These are phyloP conservation scores for Jimgerdemannia lactiflua DNA, from an alignment of 192 early-diverging fungal genomes.

Conservation along the genomic window DNA sequence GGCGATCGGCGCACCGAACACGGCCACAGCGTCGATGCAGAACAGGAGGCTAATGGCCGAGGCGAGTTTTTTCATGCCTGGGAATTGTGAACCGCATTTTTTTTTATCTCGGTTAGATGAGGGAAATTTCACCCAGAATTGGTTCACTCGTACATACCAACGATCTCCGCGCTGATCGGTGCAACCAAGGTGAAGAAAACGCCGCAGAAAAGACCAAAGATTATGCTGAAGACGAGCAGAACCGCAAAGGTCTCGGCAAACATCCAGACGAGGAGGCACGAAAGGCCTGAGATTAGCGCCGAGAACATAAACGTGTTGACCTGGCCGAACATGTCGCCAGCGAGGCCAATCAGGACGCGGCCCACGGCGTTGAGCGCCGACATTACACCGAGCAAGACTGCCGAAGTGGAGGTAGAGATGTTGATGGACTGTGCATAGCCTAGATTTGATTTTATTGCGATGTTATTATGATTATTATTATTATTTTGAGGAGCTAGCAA, in stretches of 20 bases:
- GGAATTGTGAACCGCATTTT: neutral
- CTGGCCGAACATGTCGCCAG: conserved; percentile 24
- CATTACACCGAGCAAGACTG: conserved; percentile 35
- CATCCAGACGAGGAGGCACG: conserved; percentile 25
- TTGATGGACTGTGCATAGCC: conserved; percentile 43
- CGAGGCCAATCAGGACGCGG: neutral
- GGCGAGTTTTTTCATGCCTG: neutral
- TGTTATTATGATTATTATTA: too few relatives aligned
- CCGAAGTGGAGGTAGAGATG: conserved; percentile 29
- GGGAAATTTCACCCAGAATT: conserved; percentile 22
- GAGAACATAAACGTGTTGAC: conserved; percentile 24
- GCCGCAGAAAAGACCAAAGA: conserved; percentile 30
- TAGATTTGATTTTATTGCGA: conserved; percentile 3
- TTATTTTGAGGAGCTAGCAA: neutral
- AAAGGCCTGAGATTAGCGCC: conserved; percentile 12
- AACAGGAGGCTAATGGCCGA: neutral
- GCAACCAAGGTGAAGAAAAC: conserved; percentile 24
- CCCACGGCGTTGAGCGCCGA: conserved; percentile 30
- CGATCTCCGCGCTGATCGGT: conserved; percentile 24
- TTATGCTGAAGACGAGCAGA: conserved; percentile 23
- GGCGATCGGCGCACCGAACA: conserved; percentile 29
- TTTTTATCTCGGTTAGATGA: neutral
- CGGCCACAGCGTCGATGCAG: conserved; percentile 6
- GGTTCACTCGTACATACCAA: neutral
- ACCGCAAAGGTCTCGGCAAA: conserved; percentile 24